These are phyloP conservation scores for Teratosphaeria gauchensis DNA, from an alignment of 2,329 filamentous ascomycete genomes.

Conservation along the genomic window DNA sequence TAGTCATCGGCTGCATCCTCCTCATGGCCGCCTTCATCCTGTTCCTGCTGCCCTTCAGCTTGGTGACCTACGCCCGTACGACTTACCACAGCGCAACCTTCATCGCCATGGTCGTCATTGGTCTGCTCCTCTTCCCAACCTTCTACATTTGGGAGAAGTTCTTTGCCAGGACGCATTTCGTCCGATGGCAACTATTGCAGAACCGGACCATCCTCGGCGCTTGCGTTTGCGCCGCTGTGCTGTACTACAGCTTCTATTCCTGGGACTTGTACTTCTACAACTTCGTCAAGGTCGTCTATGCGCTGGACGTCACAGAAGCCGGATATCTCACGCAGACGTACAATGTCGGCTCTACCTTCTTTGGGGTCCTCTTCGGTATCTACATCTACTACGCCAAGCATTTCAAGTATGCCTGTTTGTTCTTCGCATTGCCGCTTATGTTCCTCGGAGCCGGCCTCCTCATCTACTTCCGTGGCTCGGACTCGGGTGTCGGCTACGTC, in stretches of 20 bases:
- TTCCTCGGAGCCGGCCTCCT: constrained; percentile 26
- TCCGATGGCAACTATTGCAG: constrained; percentile 45
- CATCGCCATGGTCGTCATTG: constrained; percentile 29
- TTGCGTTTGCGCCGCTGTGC: constrained; percentile 27
- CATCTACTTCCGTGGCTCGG: constrained; percentile 27
- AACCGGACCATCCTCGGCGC: constrained; percentile 43
- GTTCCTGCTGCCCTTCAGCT: constrained; percentile 60
- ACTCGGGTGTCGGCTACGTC: constrained; percentile 39
- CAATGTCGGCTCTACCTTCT: constrained; percentile 33
- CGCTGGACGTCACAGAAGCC: constrained; percentile 28
- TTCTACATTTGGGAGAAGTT: constrained; percentile 52
- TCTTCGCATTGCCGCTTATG: constrained; percentile 25
- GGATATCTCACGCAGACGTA: constrained; percentile 27
- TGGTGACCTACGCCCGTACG: constrained; percentile 30
- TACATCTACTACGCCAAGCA: constrained; percentile 37
- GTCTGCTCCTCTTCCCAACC: constrained; percentile 21
- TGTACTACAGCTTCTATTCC: constrained; percentile 41
- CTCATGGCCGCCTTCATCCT: constrained; percentile 43
- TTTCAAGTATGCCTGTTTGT: constrained; percentile 38
- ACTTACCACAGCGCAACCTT: constrained; percentile 30
- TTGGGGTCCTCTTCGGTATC: constrained; percentile 38
- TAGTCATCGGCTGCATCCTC: constrained; percentile 19
- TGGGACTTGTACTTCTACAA: constrained; percentile 33
- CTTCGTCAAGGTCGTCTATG: constrained; percentile 39
- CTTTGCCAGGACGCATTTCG: constrained; percentile 47